Percentiles rank a stretch among this genome's conserved stretches.
These are phyloP conservation scores for Fusarium lyarnte DNA, from an alignment of 2,329 filamentous ascomycete genomes.

Conservation along the genomic window DNA sequence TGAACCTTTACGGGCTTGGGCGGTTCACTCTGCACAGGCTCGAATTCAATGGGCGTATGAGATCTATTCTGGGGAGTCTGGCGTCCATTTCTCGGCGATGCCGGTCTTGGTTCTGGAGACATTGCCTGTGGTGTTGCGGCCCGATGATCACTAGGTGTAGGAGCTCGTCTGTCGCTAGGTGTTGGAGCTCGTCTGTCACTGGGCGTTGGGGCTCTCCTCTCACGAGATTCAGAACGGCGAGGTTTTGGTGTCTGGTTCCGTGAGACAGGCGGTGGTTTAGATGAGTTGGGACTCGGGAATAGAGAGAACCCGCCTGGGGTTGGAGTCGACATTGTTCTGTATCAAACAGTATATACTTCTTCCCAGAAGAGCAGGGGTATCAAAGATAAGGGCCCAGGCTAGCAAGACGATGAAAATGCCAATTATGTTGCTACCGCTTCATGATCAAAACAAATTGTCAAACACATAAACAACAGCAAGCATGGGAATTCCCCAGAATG, in stretches of 20 bases:
- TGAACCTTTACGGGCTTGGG: constrained; percentile 46
- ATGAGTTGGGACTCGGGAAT: constrained; percentile 61
- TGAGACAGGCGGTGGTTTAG: constrained; percentile 43
- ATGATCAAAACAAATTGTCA: constrained; percentile 24
- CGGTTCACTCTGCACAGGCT: constrained; percentile 41
- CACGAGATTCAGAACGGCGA: constrained; percentile 51
- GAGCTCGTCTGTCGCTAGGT: constrained; percentile 43
- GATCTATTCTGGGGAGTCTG: constrained; percentile 48
- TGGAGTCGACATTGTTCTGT: constrained; percentile 52
- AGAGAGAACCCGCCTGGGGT: constrained; percentile 64
- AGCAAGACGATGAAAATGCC: constrained; percentile 8
- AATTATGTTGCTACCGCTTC: constrained; percentile 41
- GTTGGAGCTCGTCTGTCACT: constrained; percentile 29
- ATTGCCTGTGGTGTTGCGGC: constrained; percentile 39
- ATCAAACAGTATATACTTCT: constrained; percentile 39
- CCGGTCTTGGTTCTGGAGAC: constrained; percentile 38
- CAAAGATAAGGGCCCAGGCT: neutral
- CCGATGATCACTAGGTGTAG: constrained; percentile 48
- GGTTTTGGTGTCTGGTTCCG: constrained; percentile 55
- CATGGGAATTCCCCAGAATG: constrained; percentile 1
- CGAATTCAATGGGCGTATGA: constrained; percentile 49
- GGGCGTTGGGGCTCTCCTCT: constrained; percentile 50
- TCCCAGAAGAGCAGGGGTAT: constrained; percentile 42
- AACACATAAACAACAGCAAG: neutral
- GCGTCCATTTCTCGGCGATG: constrained; percentile 39